These are phyloP conservation scores for Trametes punicea DNA, from an alignment of 768 basidiomycete genomes.

Conservation along the genomic window DNA sequence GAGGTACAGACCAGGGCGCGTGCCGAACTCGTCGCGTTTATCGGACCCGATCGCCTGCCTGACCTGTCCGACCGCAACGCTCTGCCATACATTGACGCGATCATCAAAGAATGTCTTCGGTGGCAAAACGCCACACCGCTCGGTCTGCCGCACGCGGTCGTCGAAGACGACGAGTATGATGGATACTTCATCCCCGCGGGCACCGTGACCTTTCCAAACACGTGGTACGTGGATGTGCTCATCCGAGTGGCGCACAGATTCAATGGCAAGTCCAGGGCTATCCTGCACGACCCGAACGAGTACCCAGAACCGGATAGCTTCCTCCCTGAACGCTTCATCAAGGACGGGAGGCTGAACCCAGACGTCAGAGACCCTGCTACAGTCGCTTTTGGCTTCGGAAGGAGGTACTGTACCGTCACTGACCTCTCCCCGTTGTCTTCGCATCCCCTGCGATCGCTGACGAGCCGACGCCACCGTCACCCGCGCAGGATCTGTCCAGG, in stretches of 20 bases:
- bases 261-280: no score
- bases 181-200: constrained; percentile 22
- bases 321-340: constrained; percentile 27
- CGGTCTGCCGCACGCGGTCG: constrained; percentile 14
- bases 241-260: no score
- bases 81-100: constrained; percentile 29
- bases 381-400: constrained; percentile 27
- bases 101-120: constrained; percentile 33
- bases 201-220: constrained; percentile 13
- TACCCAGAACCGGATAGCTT: constrained; percentile 28
- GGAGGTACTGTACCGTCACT: constrained; percentile 16
- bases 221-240: constrained; percentile 11
- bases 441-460: background rate
- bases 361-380: constrained; percentile 13
- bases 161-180: constrained; percentile 19
- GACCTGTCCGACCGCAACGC: constrained; percentile 16
- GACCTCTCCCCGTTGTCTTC: background rate
- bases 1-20: constrained; percentile 26
- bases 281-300: constrained; percentile 24
- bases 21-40: constrained; percentile 27
- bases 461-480: background rate
- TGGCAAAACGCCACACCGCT: constrained; percentile 29
- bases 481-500: constrained; percentile 19
- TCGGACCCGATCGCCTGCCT: constrained; percentile 28
- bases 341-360: constrained; percentile 17